Evolutionary conservation across 1,284 basidiomycete species (phyloP).

Genomic region (Anthracocystis panici-leucophaei): DNA sequence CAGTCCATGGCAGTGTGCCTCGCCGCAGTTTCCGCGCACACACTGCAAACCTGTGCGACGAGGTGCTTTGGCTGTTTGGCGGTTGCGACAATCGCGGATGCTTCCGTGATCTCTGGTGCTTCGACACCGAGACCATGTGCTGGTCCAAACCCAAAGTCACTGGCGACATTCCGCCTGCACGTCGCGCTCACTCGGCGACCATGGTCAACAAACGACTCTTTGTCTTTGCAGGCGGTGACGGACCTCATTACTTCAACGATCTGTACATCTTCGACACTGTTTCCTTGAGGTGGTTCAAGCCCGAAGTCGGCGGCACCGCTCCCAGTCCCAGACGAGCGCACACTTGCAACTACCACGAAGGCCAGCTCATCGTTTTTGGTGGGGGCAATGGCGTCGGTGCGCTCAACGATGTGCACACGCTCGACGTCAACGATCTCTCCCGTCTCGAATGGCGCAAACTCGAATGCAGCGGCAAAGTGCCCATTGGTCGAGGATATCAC

Average conservation of each 20-base stretch:
- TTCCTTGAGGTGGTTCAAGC: slow-evolving; percentile 51
- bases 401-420: slow-evolving; percentile 88
- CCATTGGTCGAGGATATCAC: slow-evolving; percentile 84
- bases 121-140: slow-evolving; percentile 90
- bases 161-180: slow-evolving; percentile 72
- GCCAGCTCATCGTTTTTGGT: slow-evolving; percentile 86
- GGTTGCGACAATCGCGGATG: slow-evolving; percentile 85
- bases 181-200: slow-evolving; percentile 88
- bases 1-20: slow-evolving; percentile 82
- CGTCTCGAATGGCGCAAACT: slow-evolving; percentile 76
- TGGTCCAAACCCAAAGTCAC: slow-evolving; percentile 75
- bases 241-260: slow-evolving; percentile 74
- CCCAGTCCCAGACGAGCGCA: slow-evolving; percentile 84
- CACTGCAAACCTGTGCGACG: slow-evolving; percentile 84
- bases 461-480: slow-evolving; percentile 64
- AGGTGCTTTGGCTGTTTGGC: slow-evolving; percentile 86
- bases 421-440: slow-evolving; percentile 77
- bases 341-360: slow-evolving; percentile 81
- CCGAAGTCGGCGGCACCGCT: slow-evolving; percentile 60
- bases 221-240: slow-evolving; percentile 87
- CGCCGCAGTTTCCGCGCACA: slow-evolving; percentile 83
- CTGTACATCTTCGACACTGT: slow-evolving; percentile 85
- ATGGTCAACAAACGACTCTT: slow-evolving; percentile 82
- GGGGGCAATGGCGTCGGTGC: slow-evolving; percentile 90
- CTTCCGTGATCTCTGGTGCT: slow-evolving; percentile 83